Conservation (phyloP, 176 grass and related monocot species). For the Paspalum notatum region DNA sequence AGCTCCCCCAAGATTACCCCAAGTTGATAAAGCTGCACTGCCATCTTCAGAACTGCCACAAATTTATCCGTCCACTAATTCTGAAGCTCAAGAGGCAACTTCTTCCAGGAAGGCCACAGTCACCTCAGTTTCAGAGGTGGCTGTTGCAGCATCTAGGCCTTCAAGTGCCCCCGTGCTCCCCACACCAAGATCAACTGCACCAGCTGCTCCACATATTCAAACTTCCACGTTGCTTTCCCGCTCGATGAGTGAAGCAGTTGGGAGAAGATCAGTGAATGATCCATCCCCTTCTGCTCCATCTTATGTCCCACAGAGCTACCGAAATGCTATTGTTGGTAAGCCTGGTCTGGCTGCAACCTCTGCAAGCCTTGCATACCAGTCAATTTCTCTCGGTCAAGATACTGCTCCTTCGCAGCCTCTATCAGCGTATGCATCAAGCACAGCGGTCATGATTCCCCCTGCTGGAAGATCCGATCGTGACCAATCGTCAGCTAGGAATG, state of each 20-base stretch:
- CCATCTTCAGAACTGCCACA: conserved; percentile 38
- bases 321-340: conserved; percentile 68
- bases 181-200: conserved; percentile 53
- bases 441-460: conserved; percentile 50
- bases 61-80: conserved; percentile 25
- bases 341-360: conserved; percentile 26
- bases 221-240: conserved; percentile 55
- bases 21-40: conserved; percentile 44
- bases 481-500: conserved; percentile 46
- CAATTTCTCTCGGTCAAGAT: conserved; percentile 43
- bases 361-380: conserved; percentile 33
- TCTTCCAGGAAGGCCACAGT: conserved; percentile 33
- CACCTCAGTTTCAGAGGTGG: conserved; percentile 39
- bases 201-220: conserved; percentile 50
- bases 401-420: conserved; percentile 39
- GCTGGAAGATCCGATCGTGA: conserved; percentile 49
- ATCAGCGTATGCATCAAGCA: conserved; percentile 52
- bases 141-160: conserved; percentile 62
- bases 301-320: conserved; percentile 70
- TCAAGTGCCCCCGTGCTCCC: conserved; percentile 76
- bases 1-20: conserved; percentile 36
- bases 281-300: conserved; percentile 56
- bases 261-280: conserved; percentile 49
- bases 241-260: conserved; percentile 67
- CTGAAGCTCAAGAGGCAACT: conserved; percentile 50